Evolutionary conservation across 768 basidiomycete species (phyloP).

Genomic region (Solioccasus polychromus): DNA sequence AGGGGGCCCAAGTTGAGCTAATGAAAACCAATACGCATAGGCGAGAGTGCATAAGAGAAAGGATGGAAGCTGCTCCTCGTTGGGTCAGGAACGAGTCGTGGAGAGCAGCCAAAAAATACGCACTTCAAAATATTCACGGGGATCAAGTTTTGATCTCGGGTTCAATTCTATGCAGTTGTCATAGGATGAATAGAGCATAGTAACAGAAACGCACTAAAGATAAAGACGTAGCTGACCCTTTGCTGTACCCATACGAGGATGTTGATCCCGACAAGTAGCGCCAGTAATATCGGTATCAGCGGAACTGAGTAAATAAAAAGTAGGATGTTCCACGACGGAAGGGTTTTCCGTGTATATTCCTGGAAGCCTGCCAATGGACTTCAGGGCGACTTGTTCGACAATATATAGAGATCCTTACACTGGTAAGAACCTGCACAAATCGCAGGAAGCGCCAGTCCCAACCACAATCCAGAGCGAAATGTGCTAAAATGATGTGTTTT

Average conservation of each 20-base stretch:
- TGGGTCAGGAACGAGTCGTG: conserved; percentile 1
- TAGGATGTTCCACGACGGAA: conserved; percentile 72
- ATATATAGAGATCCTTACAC: conserved; percentile 20
- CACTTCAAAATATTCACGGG: conserved; percentile 74
- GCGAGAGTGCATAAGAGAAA: conserved; percentile 71
- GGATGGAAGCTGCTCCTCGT: conserved; percentile 63
- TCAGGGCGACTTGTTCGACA: neutral
- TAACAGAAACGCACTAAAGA: conserved; percentile 57
- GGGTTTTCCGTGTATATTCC: conserved; percentile 43
- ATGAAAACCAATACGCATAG: conserved; percentile 85
- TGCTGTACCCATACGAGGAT: conserved; percentile 70
- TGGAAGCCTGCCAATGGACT: conserved; percentile 47
- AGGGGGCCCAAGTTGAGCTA: conserved; percentile 65
- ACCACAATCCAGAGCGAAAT: conserved; percentile 67
- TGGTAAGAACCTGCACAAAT: conserved; percentile 66
- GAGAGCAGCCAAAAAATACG: conserved; percentile 10
- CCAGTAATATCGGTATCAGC: conserved; percentile 70
- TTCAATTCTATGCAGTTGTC: conserved; percentile 55
- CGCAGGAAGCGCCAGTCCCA: conserved; percentile 75
- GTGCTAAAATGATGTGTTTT: conserved; percentile 69
- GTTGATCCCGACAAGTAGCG: conserved; percentile 80
- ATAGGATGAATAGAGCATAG: neutral
- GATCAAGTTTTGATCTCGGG: conserved; percentile 67
- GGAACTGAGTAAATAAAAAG: conserved; percentile 78
- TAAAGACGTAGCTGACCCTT: conserved; percentile 92